A percentile compares a stretch with the other conserved stretches of the same genome.
phyloP scores from a whole-genome alignment of 2,329 filamentous ascomycete species.

The Pyricularia grisea region DNA sequence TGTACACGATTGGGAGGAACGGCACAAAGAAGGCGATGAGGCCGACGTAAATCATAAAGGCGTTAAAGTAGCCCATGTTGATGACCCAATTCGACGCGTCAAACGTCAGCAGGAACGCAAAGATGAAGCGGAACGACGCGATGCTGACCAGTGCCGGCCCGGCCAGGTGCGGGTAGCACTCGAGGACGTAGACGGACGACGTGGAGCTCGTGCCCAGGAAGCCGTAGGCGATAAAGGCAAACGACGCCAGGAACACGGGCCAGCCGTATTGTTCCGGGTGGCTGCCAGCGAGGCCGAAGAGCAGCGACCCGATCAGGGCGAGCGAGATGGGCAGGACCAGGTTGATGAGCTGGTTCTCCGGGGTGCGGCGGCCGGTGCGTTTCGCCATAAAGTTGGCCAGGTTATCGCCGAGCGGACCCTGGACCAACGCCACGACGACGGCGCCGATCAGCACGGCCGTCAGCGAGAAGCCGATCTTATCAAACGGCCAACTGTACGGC shows the following conservation, averaged over 20 bases:
- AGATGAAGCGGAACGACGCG: slow-evolving; percentile 18
- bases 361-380: slow-evolving; percentile 14
- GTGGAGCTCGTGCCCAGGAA: slow-evolving; percentile 17
- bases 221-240: slow-evolving; percentile 18
- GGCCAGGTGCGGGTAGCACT: slow-evolving; percentile 21
- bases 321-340: slow-evolving; percentile 18
- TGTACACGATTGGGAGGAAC: slow-evolving; percentile 18
- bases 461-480: slow-evolving; percentile 17
- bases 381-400: slow-evolving; percentile 18
- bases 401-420: slow-evolving; percentile 18
- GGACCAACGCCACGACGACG: slow-evolving; percentile 13
- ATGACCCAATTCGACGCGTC: slow-evolving; percentile 17
- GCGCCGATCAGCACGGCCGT: slow-evolving; percentile 14
- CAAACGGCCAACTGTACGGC: slow-evolving; percentile 17
- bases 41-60: slow-evolving; percentile 20
- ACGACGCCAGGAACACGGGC: slow-evolving; percentile 16
- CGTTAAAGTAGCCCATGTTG: slow-evolving; percentile 15
- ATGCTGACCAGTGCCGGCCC: slow-evolving; percentile 23
- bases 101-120: slow-evolving; percentile 19
- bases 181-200: slow-evolving; percentile 21
- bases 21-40: slow-evolving; percentile 19
- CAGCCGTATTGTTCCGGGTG: slow-evolving; percentile 15
- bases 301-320: slow-evolving; percentile 19
- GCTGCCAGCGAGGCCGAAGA: slow-evolving; percentile 19
- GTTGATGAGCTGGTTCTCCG: slow-evolving; percentile 22